These are phyloP conservation scores for Paxillus rubicundulus DNA, from an alignment of 768 basidiomycete genomes.

Conservation along the genomic window DNA sequence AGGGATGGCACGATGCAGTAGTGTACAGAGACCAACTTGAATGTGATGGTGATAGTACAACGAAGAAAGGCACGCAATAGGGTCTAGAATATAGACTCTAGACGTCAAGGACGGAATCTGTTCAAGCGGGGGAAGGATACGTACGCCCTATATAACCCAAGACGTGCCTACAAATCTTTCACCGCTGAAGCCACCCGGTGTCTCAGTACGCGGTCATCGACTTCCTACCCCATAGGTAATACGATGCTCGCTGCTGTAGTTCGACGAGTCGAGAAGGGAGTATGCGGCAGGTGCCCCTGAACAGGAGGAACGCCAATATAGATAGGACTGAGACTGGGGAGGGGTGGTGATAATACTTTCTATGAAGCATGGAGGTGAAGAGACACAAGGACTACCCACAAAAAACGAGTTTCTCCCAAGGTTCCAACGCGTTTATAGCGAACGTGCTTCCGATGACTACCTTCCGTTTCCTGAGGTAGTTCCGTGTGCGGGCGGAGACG, in stretches of 20 bases:
- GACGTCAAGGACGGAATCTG: not conserved
- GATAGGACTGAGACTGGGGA: constrained; percentile 40
- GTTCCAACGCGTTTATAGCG: constrained; percentile 58
- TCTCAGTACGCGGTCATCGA: constrained; percentile 24
- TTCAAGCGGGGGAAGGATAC: not conserved
- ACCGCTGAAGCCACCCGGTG: constrained; percentile 24
- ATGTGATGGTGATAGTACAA: not conserved
- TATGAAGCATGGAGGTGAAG: not conserved
- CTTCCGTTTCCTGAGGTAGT: constrained; percentile 49
- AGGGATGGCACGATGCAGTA: not conserved
- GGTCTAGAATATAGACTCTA: too few relatives aligned
- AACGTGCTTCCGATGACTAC: constrained; percentile 60
- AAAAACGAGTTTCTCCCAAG: constrained; percentile 65
- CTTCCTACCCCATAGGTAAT: constrained; percentile 61
- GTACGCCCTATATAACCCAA: constrained; percentile 3
- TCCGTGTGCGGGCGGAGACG: constrained; percentile 22
- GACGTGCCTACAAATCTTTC: constrained; percentile 22
- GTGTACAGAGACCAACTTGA: not conserved
- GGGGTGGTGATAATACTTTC: not conserved
- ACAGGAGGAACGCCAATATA: constrained; percentile 42
- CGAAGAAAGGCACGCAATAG: not conserved
- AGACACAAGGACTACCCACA: constrained; percentile 38
- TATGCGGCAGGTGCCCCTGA: constrained; percentile 53
- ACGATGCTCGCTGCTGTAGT: constrained; percentile 51
- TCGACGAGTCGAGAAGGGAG: constrained; percentile 55